Conservation (phyloP, 495 filamentous ascomycete species). For the Aspergillus incahuasiensis region DNA sequence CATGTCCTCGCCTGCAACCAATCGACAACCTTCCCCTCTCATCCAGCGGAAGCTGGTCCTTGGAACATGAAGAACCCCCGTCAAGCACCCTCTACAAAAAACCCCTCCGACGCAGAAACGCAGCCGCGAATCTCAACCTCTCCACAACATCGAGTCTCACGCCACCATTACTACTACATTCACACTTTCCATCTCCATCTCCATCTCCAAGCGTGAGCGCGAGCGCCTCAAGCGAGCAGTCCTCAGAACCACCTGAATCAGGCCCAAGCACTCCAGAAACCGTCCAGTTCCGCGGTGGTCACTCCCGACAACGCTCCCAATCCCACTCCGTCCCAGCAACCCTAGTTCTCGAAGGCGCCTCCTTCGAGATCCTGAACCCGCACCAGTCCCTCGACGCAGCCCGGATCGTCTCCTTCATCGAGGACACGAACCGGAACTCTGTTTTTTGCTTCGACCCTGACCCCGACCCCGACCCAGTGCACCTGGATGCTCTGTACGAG, state of each 20-base stretch:
- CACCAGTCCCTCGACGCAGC: conserved; percentile 37
- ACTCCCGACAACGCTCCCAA: conserved; percentile 19
- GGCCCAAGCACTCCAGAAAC: conserved; percentile 11
- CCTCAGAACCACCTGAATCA: conserved; percentile 27
- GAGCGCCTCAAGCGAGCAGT: conserved; percentile 34
- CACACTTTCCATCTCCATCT: no score
- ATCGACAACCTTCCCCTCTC: conserved; percentile 1
- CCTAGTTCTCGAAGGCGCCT: conserved; percentile 38
- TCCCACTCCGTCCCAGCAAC: conserved; percentile 21
- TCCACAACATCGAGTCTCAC: conserved; percentile 38
- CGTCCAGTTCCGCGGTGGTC: conserved; percentile 15
- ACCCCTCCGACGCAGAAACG: conserved; percentile 36
- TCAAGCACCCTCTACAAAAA: no score
- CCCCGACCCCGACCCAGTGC: no score
- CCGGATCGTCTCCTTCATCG: conserved; percentile 41
- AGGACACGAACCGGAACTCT: conserved; percentile 34
- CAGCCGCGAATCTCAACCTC: conserved; percentile 33
- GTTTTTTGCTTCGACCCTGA: background rate
- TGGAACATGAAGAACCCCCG: no score
- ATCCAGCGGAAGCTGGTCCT: no score
- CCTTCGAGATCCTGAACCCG: conserved; percentile 45
- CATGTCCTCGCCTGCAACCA: no score
- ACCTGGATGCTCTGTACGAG: no score
- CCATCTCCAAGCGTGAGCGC: no score
- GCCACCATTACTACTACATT: conserved; percentile 40